Evolutionary conservation across 129 eudicot genomes (phyloP).

Genomic region (Lonicera japonica): DNA sequence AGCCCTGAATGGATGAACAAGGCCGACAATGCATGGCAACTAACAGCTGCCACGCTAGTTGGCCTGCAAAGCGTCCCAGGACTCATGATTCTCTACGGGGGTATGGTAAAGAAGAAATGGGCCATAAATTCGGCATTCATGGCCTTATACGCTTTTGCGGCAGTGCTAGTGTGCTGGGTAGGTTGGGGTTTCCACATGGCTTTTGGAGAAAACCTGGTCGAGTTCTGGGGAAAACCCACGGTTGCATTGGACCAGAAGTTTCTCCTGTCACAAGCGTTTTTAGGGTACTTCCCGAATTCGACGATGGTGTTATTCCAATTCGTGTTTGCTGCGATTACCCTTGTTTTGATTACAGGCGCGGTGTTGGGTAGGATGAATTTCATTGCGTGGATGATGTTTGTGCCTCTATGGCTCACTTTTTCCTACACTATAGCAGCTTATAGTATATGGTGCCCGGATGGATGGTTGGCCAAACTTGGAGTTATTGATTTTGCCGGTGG

Average conservation of each 20-base stretch:
- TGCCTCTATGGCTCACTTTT: conserved; percentile 63
- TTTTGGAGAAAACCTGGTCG: conserved; percentile 45
- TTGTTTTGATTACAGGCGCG: conserved; percentile 49
- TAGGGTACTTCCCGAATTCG: conserved; percentile 54
- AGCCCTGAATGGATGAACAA: conserved; percentile 73
- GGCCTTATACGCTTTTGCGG: conserved; percentile 67
- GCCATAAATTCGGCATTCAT: conserved; percentile 65
- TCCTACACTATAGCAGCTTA: conserved; percentile 59
- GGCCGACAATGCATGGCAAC: conserved; percentile 71
- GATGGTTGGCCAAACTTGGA: conserved; percentile 63
- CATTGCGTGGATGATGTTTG: conserved; percentile 63
- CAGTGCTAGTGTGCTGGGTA: conserved; percentile 61
- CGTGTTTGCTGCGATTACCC: conserved; percentile 52
- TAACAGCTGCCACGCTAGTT: conserved; percentile 57
- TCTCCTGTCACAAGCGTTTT: conserved; percentile 42
- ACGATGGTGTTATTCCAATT: conserved; percentile 61
- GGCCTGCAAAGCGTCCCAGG: conserved; percentile 61
- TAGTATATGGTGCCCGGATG: conserved; percentile 55
- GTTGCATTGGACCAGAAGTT: conserved; percentile 38
- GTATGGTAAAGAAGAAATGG: conserved; percentile 63
- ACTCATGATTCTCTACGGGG: conserved; percentile 51
- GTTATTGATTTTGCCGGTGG: conserved; percentile 68
- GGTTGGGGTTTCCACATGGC: conserved; percentile 72
- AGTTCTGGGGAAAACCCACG: conserved; percentile 41
- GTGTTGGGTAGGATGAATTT: conserved; percentile 68